A percentile compares a stretch with the other conserved stretches of the same genome.
Evolutionary conservation across 495 filamentous ascomycete genomes (phyloP).

Genomic region (Cercophora newfieldiana): DNA sequence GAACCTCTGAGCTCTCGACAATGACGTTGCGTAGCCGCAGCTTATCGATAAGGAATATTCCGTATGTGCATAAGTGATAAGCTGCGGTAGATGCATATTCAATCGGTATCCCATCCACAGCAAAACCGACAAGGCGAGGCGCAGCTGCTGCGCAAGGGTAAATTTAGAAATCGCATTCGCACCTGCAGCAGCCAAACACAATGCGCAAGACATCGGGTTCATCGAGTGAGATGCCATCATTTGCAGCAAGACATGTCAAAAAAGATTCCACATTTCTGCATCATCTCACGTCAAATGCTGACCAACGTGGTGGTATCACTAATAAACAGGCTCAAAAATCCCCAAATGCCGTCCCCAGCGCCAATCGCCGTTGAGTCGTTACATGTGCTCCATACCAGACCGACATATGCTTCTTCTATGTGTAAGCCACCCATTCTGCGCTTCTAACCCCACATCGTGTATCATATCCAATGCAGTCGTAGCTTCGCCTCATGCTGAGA

Average conservation of each 20-base stretch:
- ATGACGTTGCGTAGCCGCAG: constrained; percentile 5
- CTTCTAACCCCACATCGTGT: neutral
- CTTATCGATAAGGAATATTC: constrained; percentile 8
- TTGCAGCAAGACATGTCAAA: neutral
- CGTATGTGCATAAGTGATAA: neutral
- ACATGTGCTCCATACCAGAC: neutral
- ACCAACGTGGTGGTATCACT: no score
- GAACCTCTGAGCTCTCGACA: neutral
- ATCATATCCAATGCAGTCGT: neutral
- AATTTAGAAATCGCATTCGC: no score
- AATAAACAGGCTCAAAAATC: no score
- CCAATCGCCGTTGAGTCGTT: no score
- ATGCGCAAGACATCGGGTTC: neutral
- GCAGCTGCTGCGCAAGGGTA: no score
- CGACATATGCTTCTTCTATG: neutral
- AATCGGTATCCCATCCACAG: no score
- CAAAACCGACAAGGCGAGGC: no score
- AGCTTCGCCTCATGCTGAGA: neutral
- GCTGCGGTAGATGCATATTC: neutral
- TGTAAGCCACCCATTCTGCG: neutral
- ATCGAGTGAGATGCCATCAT: neutral
- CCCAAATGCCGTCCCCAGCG: neutral
- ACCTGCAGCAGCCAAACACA: neutral
- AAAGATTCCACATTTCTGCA: neutral
- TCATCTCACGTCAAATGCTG: neutral